Evolutionary conservation across 106 monocot species (phyloP), one percentile per base, ranked within the genome.

Genomic region (Cymbidium sinense): DNA sequence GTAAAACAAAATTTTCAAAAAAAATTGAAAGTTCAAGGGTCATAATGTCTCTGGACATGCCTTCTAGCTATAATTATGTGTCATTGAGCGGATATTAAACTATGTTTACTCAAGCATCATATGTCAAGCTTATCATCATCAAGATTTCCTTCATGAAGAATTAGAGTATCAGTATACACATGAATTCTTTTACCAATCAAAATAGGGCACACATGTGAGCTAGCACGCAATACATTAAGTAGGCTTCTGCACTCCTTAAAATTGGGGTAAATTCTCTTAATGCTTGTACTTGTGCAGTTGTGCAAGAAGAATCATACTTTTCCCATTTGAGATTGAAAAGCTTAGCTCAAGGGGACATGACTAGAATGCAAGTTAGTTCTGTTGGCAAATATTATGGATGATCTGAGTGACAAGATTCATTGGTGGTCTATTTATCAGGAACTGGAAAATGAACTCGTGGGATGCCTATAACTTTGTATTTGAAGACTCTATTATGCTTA

Each of bases 21-120:
- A 85, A 94, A 91, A 79, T 86, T 96, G 89, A 94, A 94, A 81
- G 89, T 96, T 31, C 93, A 96, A 91, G 82, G 81, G 91, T 96
- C 7, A 89, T 91, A 80, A 91, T 96, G 96, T 73, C 82, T 74
- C 80, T 21, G 93, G n/a, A 96, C 75, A 82, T 91, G 89, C 96
- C 96, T 74, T 81, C 87, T 50, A 91, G 96, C 41, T 96, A 93
- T 81, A 88, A 82, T 70, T 88, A 91, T 52, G 79, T 91, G 29
- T 79, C 90, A 19, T 77, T 91, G 34, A 81, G 78, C 85, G 94
- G 50, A 69, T 70, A 27, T 76, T 88, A 34, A 85, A 61, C 21
- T 94, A 35, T 83, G 94, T 79, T 82, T 89, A 47, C 50, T 96
- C 39, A 86, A 81, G 55, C 77, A 79, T 29, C 93, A 73, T 21